Evolutionary conservation across 495 filamentous ascomycete genomes (phyloP).

Genomic region (Sphaerosporella brunnea): DNA sequence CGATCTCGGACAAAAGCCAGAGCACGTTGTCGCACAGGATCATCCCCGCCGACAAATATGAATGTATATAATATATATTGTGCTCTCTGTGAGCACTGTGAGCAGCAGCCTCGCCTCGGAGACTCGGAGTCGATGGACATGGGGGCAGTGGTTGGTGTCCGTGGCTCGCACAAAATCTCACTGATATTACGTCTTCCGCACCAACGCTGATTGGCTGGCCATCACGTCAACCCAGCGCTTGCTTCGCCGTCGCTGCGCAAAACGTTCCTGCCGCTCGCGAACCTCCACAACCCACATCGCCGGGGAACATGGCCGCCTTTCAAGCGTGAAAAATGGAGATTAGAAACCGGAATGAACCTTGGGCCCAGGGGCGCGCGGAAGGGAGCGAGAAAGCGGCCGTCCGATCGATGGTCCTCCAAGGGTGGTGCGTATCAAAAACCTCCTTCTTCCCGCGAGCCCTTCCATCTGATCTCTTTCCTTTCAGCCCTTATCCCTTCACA

Average conservation of each 20-base stretch:
- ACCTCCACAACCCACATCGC: not conserved
- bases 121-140: no score
- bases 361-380: no score
- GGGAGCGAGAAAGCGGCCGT: not conserved
- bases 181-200: constrained; percentile 12
- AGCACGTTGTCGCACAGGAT: no score
- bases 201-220: constrained; percentile 10
- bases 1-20: no score
- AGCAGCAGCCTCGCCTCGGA: no score
- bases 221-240: no score
- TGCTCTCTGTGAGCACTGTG: no score
- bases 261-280: not conserved
- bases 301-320: not conserved
- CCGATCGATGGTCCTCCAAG: not conserved
- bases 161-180: constrained; percentile 5
- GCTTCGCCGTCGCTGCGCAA: no score
- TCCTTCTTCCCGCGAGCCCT: not conserved
- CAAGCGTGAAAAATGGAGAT: constrained; percentile 5
- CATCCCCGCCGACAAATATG: no score
- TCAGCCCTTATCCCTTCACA: not conserved
- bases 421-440: not conserved
- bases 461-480: not conserved
- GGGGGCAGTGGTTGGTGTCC: no score
- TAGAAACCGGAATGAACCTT: constrained; percentile 5
- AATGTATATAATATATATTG: no score